Evolutionary conservation across 2,329 filamentous ascomycete species (phyloP), one percentile per base, ranked within the genome.

Genomic region (Botrytis cinerea): DNA sequence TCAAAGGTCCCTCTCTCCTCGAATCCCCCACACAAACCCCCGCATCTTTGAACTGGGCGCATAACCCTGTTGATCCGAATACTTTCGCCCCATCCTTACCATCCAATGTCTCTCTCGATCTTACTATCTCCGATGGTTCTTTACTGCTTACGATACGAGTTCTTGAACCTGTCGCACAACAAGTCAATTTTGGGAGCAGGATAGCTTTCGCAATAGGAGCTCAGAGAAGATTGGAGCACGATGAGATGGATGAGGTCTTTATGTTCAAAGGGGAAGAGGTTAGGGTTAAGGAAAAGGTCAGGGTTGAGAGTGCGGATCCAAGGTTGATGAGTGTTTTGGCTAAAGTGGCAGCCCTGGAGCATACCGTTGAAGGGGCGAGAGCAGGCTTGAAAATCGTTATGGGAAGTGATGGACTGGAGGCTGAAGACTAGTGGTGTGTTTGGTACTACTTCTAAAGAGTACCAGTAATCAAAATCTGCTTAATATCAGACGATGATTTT

Each of bases 211-310:
- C 88, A 77, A 94, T 91, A 75, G 89, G 89, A 60, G 90, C 89
- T 0, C 82, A 89, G 20, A 84, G 89, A 16, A 85, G 90, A 28
- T 85, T 91, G 2, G 90, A 91, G 77, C 92, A 95, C 81, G 92
- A 95, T 82, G 95, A 98, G 82, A 90, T 91, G 76, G 92, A 95
- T 74, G 87, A 90, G 54, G 84, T 92, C 0, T 98, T 97, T 81
- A 85, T 84, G 6, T 98, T 73, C 73, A 73, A 75, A 22, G 88
- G 88, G 7, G 87, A 90, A 73, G 90, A 96, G 75, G 94, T 98
- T 4, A 91, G 90, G 76, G 95, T 98, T 63, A 90, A 91, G 77
- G 95, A 98, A 81, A 98, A 98, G 84, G 89, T 97, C 7, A 87
- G 92, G 59, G 91, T 98, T 2, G 95, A 97, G 74, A 78, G 79